Evolutionary conservation across 2,329 filamentous ascomycete species (phyloP).

Genomic region (Ceratocystis alfenasii): DNA sequence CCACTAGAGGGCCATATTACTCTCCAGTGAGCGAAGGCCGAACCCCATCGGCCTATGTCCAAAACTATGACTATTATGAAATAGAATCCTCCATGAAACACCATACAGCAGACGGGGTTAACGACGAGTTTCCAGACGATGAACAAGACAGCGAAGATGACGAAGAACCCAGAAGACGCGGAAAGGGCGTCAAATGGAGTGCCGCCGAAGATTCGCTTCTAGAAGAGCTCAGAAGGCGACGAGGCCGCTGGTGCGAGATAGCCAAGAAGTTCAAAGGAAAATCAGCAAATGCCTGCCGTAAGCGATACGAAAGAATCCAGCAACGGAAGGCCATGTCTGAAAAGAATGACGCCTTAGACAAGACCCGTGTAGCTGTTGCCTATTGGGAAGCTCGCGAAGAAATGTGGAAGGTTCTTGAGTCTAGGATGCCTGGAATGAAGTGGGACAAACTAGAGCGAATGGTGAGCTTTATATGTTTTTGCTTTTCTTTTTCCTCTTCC

Average conservation of each 20-base stretch:
- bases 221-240: constrained; percentile 18
- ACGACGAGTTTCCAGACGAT: constrained; percentile 15
- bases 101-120: constrained; percentile 15
- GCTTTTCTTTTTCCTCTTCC: not conserved
- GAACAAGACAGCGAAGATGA: constrained; percentile 5
- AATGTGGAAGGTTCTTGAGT: constrained; percentile 67
- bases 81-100: constrained; percentile 10
- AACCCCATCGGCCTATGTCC: constrained; percentile 14
- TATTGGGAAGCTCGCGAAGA: constrained; percentile 71
- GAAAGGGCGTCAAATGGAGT: constrained; percentile 64
- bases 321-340: constrained; percentile 46
- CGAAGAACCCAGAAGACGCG: constrained; percentile 16
- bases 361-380: constrained; percentile 54
- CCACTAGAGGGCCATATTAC: constrained; percentile 20
- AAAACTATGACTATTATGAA: constrained; percentile 21
- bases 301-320: constrained; percentile 75
- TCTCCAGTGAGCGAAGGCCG: constrained; percentile 20
- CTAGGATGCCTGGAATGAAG: constrained; percentile 60
- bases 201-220: constrained; percentile 50
- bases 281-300: constrained; percentile 73
- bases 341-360: constrained; percentile 44
- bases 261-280: constrained; percentile 57
- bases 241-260: constrained; percentile 20
- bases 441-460: constrained; percentile 59
- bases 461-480: constrained; percentile 32